Percentiles rank a stretch among this genome's conserved stretches.
These are phyloP conservation scores for Aphanomyces astaci DNA, from an alignment of 352 stramenopile genomes.

Conservation along the genomic window DNA sequence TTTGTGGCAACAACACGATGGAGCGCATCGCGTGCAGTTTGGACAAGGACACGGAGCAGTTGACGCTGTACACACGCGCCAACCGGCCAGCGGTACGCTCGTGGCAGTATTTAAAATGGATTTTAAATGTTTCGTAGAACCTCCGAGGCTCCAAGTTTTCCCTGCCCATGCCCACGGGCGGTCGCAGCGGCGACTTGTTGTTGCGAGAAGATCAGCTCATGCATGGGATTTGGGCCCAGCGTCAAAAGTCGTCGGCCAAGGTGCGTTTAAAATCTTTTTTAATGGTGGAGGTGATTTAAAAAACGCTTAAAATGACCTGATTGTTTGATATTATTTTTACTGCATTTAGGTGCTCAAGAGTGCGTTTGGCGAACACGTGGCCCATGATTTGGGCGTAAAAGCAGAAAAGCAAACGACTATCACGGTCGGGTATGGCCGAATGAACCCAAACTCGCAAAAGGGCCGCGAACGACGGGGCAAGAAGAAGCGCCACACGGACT, in stretches of 20 bases:
- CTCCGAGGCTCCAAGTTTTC: slow-evolving; percentile 95
- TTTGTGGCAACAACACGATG: slow-evolving; percentile 94
- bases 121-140: slow-evolving; percentile 57
- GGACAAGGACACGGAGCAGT: slow-evolving; percentile 85
- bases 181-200: slow-evolving; percentile 91
- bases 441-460: slow-evolving; percentile 95
- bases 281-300: no score
- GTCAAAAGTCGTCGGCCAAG: slow-evolving; percentile 87
- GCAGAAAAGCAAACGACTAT: slow-evolving; percentile 85
- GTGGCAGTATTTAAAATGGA: not conserved
- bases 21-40: slow-evolving; percentile 92
- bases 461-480: slow-evolving; percentile 94
- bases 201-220: slow-evolving; percentile 97
- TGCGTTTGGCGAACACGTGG: slow-evolving; percentile 94
- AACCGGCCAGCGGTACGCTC: slow-evolving; percentile 45
- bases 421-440: slow-evolving; percentile 89
- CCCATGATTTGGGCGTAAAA: slow-evolving; percentile 89
- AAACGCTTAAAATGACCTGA: no score
- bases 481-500: slow-evolving; percentile 88
- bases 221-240: slow-evolving; percentile 93
- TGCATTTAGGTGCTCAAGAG: slow-evolving; percentile 61
- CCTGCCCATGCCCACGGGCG: slow-evolving; percentile 92
- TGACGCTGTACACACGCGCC: slow-evolving; percentile 76
- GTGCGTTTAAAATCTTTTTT: no score
- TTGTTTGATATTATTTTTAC: no score